Conservation (phyloP, 768 basidiomycete species). For the Neoboletus brunneissimus region DNA sequence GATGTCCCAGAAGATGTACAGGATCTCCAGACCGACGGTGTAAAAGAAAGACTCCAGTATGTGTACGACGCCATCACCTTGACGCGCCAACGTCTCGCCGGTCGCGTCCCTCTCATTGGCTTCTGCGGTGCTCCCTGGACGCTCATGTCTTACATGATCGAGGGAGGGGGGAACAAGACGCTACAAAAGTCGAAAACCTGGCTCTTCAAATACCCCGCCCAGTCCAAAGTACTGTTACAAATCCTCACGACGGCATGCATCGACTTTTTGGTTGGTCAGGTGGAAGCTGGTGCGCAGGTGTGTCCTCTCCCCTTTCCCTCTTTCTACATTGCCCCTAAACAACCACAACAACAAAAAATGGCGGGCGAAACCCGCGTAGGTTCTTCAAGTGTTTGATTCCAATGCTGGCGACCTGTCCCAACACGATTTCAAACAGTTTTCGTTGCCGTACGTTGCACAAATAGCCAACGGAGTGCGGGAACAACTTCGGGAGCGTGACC, state of each 20-base stretch:
- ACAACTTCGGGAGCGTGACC: conserved; percentile 49
- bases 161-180: conserved; percentile 91
- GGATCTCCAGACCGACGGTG: conserved; percentile 66
- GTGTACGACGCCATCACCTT: conserved; percentile 89
- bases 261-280: conserved; percentile 89
- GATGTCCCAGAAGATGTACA: conserved; percentile 68
- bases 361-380: neutral
- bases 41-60: conserved; percentile 84
- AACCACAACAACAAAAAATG: neutral
- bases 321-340: neutral
- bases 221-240: conserved; percentile 71
- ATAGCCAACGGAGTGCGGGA: conserved; percentile 69
- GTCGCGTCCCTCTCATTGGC: conserved; percentile 93
- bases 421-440: conserved; percentile 80
- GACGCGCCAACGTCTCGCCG: conserved; percentile 76
- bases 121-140: conserved; percentile 99
- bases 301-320: conserved; percentile 11
- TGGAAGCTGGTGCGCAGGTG: conserved; percentile 95
- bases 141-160: conserved; percentile 96
- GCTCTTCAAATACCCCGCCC: conserved; percentile 87
- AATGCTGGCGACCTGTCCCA: conserved; percentile 92
- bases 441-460: conserved; percentile 71
- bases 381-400: conserved; percentile 96
- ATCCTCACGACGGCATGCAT: conserved; percentile 88
- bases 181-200: conserved; percentile 91